phyloP scores from a whole-genome alignment of 768 basidiomycete genomes.

The Rhizopogon vulgaris region DNA sequence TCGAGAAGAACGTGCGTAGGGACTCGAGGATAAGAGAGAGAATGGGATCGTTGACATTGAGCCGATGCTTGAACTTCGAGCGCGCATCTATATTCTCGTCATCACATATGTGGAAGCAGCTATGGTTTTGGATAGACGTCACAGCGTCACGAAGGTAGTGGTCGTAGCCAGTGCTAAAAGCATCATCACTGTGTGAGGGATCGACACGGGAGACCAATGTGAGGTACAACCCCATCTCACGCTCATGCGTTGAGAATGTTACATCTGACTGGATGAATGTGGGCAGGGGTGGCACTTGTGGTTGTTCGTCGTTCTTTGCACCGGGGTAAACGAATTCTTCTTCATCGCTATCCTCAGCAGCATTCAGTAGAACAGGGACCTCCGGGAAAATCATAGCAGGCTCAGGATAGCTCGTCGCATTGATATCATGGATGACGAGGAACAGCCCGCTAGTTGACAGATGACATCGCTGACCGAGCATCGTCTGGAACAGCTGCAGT shows the following conservation, averaged over 20 bases:
- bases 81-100: slow-evolving; percentile 35
- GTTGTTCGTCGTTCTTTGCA: slow-evolving; percentile 17
- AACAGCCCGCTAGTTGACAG: slow-evolving; percentile 64
- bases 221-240: slow-evolving; percentile 78
- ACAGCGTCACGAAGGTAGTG: slow-evolving; percentile 79
- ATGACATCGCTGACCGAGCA: slow-evolving; percentile 65
- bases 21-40: slow-evolving; percentile 65
- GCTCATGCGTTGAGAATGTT: slow-evolving; percentile 75
- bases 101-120: slow-evolving; percentile 44
- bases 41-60: slow-evolving; percentile 74
- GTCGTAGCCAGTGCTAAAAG: slow-evolving; percentile 81
- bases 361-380: slow-evolving; percentile 9
- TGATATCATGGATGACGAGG: slow-evolving; percentile 58
- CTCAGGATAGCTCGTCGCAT: slow-evolving; percentile 70
- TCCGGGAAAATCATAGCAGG: slow-evolving; percentile 36
- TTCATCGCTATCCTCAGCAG: slow-evolving; percentile 45
- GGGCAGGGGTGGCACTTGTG: slow-evolving; percentile 17
- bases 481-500: slow-evolving; percentile 72
- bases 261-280: slow-evolving; percentile 60
- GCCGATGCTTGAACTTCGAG: slow-evolving; percentile 56
- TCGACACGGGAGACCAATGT: slow-evolving; percentile 74
- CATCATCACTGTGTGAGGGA: slow-evolving; percentile 59
- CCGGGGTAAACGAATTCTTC: slow-evolving; percentile 41
- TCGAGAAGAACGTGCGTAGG: slow-evolving; percentile 75
- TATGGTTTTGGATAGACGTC: slow-evolving; percentile 57